These are phyloP conservation scores for Lasiodiplodia gonubiensis DNA, from an alignment of 2,329 filamentous ascomycete genomes.

Conservation along the genomic window DNA sequence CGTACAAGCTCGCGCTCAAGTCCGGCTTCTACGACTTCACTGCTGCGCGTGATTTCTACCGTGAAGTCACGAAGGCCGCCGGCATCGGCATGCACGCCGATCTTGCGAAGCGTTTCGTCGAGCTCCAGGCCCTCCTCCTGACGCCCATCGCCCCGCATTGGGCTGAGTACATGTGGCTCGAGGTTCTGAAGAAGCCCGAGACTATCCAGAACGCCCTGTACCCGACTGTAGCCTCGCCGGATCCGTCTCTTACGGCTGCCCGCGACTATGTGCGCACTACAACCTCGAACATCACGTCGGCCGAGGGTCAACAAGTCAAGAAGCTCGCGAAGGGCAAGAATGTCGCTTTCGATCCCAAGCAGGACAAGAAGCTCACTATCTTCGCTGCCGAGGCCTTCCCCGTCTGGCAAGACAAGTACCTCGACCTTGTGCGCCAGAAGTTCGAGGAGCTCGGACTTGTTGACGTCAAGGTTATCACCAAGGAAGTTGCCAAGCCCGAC, in stretches of 20 bases:
- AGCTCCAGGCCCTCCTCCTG: conserved; percentile 83
- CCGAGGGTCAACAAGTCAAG: conserved; percentile 82
- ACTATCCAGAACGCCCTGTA: conserved; percentile 81
- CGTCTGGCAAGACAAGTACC: conserved; percentile 88
- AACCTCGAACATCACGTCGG: conserved; percentile 79
- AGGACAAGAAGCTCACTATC: conserved; percentile 89
- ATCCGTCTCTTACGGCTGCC: conserved; percentile 74
- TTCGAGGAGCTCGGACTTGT: conserved; percentile 70
- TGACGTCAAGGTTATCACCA: conserved; percentile 82
- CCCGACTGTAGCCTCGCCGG: conserved; percentile 70
- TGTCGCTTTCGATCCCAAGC: conserved; percentile 82
- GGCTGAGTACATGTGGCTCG: conserved; percentile 92
- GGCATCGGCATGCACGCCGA: conserved; percentile 87
- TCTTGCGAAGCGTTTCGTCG: conserved; percentile 78
- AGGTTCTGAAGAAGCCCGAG: conserved; percentile 77
- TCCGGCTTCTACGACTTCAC: conserved; percentile 87
- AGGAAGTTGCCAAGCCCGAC: conserved; percentile 81
- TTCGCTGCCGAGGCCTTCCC: conserved; percentile 82
- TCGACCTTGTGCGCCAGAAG: conserved; percentile 75
- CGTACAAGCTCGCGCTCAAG: conserved; percentile 50
- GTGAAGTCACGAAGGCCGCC: conserved; percentile 76
- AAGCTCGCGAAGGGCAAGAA: conserved; percentile 93
- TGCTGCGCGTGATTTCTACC: conserved; percentile 87
- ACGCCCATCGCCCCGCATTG: conserved; percentile 90
- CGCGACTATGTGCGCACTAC: conserved; percentile 80